A percentile compares a stretch with the other conserved stretches of the same genome.
Conservation (phyloP, 345 rosid species). For the Arabidopsis arenosa region DNA sequence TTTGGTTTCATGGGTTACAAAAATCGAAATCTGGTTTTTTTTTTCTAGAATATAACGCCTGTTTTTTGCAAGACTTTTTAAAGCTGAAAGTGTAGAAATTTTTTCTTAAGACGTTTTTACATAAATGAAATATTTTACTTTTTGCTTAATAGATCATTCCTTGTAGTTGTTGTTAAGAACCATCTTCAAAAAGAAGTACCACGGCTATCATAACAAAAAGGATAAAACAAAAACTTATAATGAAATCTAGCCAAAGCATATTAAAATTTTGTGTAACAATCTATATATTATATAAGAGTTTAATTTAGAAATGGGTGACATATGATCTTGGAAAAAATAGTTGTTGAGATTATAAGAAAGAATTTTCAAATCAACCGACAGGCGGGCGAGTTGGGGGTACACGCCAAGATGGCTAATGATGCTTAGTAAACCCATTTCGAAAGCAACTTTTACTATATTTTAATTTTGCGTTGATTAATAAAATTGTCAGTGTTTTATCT, state of each 20-base stretch:
- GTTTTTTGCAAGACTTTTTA: neutral
- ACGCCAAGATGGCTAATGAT: conserved; percentile 44
- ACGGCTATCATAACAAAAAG: neutral
- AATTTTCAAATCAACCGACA: conserved; percentile 24
- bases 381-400: conserved; percentile 21
- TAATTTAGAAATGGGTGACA: neutral
- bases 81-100: neutral
- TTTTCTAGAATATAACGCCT: neutral
- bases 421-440: conserved; percentile 33
- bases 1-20: neutral
- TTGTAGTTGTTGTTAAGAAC: too few species aligned
- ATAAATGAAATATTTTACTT: too few species aligned
- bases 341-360: conserved; percentile 22
- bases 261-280: conserved; percentile 1
- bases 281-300: neutral
- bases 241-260: neutral
- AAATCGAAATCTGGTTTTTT: neutral
- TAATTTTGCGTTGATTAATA: neutral
- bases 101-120: neutral
- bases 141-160: neutral
- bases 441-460: conserved; percentile 25
- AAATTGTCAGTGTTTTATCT: neutral
- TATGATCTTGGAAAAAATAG: conserved; percentile 2
- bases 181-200: neutral
- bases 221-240: neutral